These are phyloP conservation scores for Theobroma cacao DNA, from an alignment of 345 rosid genomes.

Conservation along the genomic window DNA sequence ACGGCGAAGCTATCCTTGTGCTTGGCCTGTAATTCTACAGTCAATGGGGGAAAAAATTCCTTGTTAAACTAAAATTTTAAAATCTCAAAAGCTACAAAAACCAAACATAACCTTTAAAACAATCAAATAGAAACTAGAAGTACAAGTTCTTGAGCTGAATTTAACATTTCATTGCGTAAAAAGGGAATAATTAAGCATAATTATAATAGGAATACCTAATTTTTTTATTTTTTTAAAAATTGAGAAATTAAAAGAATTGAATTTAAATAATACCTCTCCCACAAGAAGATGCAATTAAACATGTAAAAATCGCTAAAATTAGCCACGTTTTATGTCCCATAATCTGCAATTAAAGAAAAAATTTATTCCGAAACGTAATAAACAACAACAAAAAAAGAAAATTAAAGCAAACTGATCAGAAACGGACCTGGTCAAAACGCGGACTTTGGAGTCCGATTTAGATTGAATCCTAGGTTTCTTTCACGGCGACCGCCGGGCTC, in stretches of 20 bases:
- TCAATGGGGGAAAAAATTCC: background rate
- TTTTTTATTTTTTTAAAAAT: no score
- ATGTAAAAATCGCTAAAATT: slow-evolving; percentile 28
- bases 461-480: background rate
- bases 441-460: background rate
- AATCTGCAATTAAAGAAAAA: slow-evolving; percentile 25
- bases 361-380: background rate
- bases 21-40: slow-evolving; percentile 53
- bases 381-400: background rate
- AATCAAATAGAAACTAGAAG: background rate
- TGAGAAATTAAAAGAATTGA: background rate
- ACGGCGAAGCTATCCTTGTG: slow-evolving; percentile 27
- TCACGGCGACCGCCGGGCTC: background rate
- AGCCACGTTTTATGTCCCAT: slow-evolving; percentile 46
- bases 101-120: background rate
- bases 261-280: slow-evolving; percentile 44
- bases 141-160: background rate
- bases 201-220: background rate
- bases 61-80: background rate
- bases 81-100: background rate
- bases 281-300: slow-evolving; percentile 29
- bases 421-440: background rate
- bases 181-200: background rate
- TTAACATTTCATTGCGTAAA: background rate
- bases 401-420: background rate